Conservation (phyloP, 805 yeast genomes). For the Wickerhamomyces ciferrii region DNA sequence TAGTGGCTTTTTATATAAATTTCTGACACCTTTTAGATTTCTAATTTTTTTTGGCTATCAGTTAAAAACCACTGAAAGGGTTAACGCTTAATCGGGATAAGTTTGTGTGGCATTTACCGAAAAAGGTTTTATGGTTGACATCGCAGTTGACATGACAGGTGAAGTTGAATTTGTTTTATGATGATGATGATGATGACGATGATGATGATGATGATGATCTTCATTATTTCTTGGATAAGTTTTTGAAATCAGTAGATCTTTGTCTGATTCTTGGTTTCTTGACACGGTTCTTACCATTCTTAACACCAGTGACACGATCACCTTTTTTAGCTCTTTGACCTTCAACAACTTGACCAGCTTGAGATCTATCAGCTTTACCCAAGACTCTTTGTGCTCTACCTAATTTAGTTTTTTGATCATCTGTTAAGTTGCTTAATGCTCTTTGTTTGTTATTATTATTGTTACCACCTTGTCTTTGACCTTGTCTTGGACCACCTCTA, state of each 20-base stretch:
- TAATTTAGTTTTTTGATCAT: slow-evolving; percentile 65
- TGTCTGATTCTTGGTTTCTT: slow-evolving; percentile 42
- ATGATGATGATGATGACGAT: background rate
- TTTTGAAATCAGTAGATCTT: slow-evolving; percentile 37
- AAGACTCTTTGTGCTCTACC: slow-evolving; percentile 76
- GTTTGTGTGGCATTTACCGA: background rate
- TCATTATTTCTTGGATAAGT: slow-evolving; percentile 13
- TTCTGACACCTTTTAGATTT: too few species aligned
- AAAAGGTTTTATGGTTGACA: too few species aligned
- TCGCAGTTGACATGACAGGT: background rate
- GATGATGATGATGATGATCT: background rate
- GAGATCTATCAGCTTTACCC: slow-evolving; percentile 75
- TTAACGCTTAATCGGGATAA: background rate
- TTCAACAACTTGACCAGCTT: slow-evolving; percentile 60
- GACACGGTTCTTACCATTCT: slow-evolving; percentile 46
- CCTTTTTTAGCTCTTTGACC: slow-evolving; percentile 79
- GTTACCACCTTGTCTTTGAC: slow-evolving; percentile 3
- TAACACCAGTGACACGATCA: slow-evolving; percentile 51
- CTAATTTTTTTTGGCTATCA: background rate
- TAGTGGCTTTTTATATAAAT: background rate
- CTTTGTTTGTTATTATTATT: slow-evolving; percentile 18
- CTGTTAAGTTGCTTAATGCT: slow-evolving; percentile 37
- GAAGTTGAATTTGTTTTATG: too few species aligned
- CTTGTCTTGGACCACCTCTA: background rate
- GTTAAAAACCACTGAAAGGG: background rate